Conservation (phyloP, 768 basidiomycete genomes). For the Saitozyma podzolica region DNA sequence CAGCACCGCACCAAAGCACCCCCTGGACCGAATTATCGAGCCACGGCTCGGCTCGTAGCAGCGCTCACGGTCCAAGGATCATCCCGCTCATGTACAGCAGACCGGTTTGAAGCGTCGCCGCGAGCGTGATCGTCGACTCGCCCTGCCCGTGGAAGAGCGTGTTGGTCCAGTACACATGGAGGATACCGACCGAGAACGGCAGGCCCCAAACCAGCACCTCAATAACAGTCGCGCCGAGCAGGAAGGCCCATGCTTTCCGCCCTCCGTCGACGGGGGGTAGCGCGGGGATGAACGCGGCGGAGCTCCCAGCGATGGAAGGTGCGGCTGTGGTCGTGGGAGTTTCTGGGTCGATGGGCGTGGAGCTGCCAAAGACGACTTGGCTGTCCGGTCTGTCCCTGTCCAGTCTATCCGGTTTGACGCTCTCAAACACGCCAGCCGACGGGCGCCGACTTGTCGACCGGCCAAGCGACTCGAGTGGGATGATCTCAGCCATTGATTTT, state of each 20-base stretch:
- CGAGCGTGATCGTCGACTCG: slow-evolving; percentile 35
- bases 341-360: too few species aligned
- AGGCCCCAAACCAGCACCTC: slow-evolving; percentile 45
- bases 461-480: too few species aligned
- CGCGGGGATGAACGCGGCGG: background rate
- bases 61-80: slow-evolving; percentile 40
- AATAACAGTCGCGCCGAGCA: slow-evolving; percentile 38
- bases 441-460: too few species aligned
- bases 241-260: slow-evolving; percentile 38
- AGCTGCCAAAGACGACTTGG: background rate
- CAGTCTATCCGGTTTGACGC: background rate
- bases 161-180: slow-evolving; percentile 44
- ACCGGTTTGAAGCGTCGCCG: slow-evolving; percentile 45
- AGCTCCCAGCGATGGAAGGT: too few species aligned
- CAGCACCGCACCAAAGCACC: background rate
- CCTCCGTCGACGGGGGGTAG: slow-evolving; percentile 33
- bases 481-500: too few species aligned
- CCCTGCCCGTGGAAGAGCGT: slow-evolving; percentile 30
- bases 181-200: slow-evolving; percentile 46
- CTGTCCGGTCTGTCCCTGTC: background rate
- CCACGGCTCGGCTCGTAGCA: too few species aligned
- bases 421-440: background rate
- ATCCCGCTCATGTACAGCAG: slow-evolving; percentile 35
- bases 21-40: too few species aligned
- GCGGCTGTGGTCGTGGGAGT: too few species aligned